Evolutionary conservation across 2,329 filamentous ascomycete genomes (phyloP), one percentile per base, ranked within the genome.

Genomic region (Colletotrichum higginsianum): DNA sequence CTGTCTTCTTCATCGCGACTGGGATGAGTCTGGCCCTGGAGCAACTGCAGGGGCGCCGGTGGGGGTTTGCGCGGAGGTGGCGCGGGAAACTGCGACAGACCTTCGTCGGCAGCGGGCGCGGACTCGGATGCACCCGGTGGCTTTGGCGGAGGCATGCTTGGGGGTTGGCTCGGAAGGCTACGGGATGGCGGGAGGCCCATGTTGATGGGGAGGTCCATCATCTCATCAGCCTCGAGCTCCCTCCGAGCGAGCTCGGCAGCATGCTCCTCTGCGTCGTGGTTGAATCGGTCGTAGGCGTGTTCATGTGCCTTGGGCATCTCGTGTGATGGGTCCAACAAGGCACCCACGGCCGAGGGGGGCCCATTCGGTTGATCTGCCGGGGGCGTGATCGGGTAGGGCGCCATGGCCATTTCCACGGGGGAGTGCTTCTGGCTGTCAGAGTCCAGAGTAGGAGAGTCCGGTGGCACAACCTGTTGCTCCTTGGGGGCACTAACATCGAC

Each of bases 61-160:
- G 95, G 95, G 7, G 92, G 90, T 80, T 97, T 98, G 71, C 95
- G 89, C 61, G 89, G 89, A 16, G 92, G 91, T 1, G 90, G 87
- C 2, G 88, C 86, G 18, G 88, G 85, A 69, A 90, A 91, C 72
- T 86, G 85, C 12, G 82, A 79, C 5, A 86, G 77, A 3, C 83
- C 84, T 38, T 86, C 84, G 44, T 87, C 84, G 16, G 83, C 75
- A 47, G 81, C 79, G 2, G 86, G 83, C 1, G 83, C 84, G 15
- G 86, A 80, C 69, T 86, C 84, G 38, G 83, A 80, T 9, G 84
- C 75, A 18, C 77, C 76, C 11, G 87, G 87, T 2, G 84, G 84
- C 38, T 82, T 83, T n/a, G 87, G 87, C n/a, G 88, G 86, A 23
- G 87, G 87, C 61, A 84, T 80, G 61, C 82, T 85, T 11, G 87